Evolutionary conservation across 306 rosid genomes (phyloP), one percentile per base, ranked within the genome.

Genomic region (Myrica gale): DNA sequence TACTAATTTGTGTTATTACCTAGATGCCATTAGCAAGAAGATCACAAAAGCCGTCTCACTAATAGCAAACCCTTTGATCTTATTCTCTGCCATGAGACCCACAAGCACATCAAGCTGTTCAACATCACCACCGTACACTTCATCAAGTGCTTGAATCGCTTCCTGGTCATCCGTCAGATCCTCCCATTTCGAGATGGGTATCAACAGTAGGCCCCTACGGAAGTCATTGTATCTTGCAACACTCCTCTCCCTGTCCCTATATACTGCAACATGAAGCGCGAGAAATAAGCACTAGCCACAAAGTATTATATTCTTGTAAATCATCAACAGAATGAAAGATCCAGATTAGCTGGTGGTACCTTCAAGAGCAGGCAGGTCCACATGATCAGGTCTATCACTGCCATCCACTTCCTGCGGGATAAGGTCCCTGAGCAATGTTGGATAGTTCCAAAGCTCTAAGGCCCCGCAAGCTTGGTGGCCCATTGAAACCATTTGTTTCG

Each of bases 71-170:
- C 91, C 91, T 44, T 79, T 85, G 42, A 89, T 89, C 82, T 89
- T 89, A 73, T 85, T 89, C 83, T 87, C 91, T 1, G 93, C 91
- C 89, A 89, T 85, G 46, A 85, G 88, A 20, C 93, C 93, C n/a
- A 89, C 91, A 1, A 81, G 75, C 1, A 78, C 8, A 78, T 87
- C 93, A 23, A 89, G 87, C 74, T 81, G 69, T 41, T 89, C 93
- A 84, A 89, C 89, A 71, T 89, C 88, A 74, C 78, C 80, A 4
- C 87, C 88, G 12, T 89, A 89, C 11, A 89, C 85, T 26, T 89
- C 89, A 19, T 76, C 56, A 9, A 89, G 65, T 4, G 60, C 82
- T 63, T 78, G 7, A 69, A 87, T 82, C 20, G 83, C 82, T 75
- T 89, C 89, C 11, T 81, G 20, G 61, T 85, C 93, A 70, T 87